Evolutionary conservation across 2,329 filamentous ascomycete species (phyloP), one percentile per base, ranked within the genome.

Genomic region (Penicillium hordei): DNA sequence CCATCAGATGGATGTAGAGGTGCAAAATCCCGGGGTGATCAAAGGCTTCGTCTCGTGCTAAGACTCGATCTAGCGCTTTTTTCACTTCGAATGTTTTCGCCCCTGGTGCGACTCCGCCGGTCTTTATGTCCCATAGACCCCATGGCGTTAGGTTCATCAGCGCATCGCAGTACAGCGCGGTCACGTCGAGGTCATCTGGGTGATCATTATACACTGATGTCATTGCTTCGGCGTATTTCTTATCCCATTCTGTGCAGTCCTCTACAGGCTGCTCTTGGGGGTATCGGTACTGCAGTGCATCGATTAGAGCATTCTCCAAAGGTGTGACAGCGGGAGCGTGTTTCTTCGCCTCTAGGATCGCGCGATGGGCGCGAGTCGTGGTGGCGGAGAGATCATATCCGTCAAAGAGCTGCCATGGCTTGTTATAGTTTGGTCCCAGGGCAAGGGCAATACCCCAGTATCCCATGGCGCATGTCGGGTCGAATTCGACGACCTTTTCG

Each of bases 1-100:
- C 89, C 81, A 90, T 89, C 5, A 90, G 81, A 65, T 91, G 89
- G 45, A 91, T 89, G 70, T 92, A 92, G 33, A 92, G 75, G 70
- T 93, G 89, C 5, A 92, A 76, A 0, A 92, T 73, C 0, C 89
- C 89, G 0, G 89, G 86, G 66, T 94, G 90, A 5, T 76, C 63
- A 6, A 78, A 69, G 1, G 79, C 82, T 8, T 76, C 79, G 1
- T 79, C 71, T 3, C 78, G 75, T 1, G 72, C 65, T 25, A 93
- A 73, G 0, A 84, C 85, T 3, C 70, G 72, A 25, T 90, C 86
- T 2, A 90, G 76, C 0, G 86, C 77, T 0, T 61, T 60, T 64
- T 86, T 87, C 0, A 79, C 80, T 48, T 89, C 83, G 1, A 86
- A 49, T 0, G 86, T 87, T 13, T 76, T 80, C 1, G 87, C 81